Evolutionary conservation across 805 yeast species (phyloP), one percentile per base, ranked within the genome.

Genomic region (Metahyphopichia silvanorum): DNA sequence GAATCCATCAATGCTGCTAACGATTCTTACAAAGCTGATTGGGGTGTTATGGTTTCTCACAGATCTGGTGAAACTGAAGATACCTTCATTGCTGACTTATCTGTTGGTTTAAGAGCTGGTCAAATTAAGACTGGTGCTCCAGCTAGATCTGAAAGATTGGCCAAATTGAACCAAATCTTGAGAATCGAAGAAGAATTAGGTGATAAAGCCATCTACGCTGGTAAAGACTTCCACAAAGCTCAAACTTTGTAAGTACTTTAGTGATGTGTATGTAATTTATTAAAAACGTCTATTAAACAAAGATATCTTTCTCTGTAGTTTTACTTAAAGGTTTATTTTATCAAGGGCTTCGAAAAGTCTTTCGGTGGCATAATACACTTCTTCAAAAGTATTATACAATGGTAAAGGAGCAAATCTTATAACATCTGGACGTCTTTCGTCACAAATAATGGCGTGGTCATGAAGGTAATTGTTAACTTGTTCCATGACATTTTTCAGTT

Each of bases 1-100:
- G 98, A 91, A 79, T 86, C 98, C 47, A 88, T 91, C 72, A 77
- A 87, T 69, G 97, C 98, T 60, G 97, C 98, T 60, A 72, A 85
- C 68, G 93, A 85, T 71, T 86, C 98, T 39, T 89, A 79, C 74
- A 82, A 79, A 48, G 97, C 96, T 47, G 87, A 87, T 63, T 91
- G 98, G 98, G 97, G 97, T 79, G 96, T 89, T 64, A 89, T 91
- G 97, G 98, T 93, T 58, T 89, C 97, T 60, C 98, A 91, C 87
- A 88, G 98, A 82, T 89, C 97, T 56, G 98, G 98, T 76, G 98
- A 91, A 80, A 89, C 97, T 52, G 98, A 93, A 77, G 98, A 93
- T 74, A 83, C 94, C 60, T 82, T 86, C 77, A 91, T 91, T 69
- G 98, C 98, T 62, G 98, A 91, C 73, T 79, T 91, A 66, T 76